phyloP scores from a whole-genome alignment of 352 stramenopile genomes.

The Hyaloperonospora brassicae region DNA sequence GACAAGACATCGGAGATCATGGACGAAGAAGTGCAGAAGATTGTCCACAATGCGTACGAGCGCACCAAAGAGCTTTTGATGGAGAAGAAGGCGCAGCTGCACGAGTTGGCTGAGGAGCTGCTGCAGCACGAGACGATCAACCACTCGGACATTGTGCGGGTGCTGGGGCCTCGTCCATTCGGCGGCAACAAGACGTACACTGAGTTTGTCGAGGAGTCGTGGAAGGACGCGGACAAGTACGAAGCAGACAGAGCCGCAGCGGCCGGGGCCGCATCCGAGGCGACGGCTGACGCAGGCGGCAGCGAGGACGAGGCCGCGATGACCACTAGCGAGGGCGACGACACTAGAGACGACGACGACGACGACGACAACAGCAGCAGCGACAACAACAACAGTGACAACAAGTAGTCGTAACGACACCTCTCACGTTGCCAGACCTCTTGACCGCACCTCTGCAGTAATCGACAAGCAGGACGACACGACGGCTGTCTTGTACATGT shows the following conservation, averaged over 20 bases:
- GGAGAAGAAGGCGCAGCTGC: constrained; percentile 91
- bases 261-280: constrained; percentile 20
- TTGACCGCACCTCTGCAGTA: constrained; percentile 22
- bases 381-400: constrained; percentile 4
- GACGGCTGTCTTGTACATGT: constrained; percentile 21
- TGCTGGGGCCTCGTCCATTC: constrained; percentile 93
- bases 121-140: constrained; percentile 99
- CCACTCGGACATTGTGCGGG: constrained; percentile 94
- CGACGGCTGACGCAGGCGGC: constrained; percentile 8
- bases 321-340: constrained; percentile 8
- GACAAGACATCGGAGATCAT: constrained; percentile 97
- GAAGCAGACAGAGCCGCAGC: constrained; percentile 55
- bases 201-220: constrained; percentile 90
- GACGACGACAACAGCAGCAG: neutral
- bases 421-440: constrained; percentile 4
- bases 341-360: constrained; percentile 7
- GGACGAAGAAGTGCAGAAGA: constrained; percentile 96
- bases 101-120: constrained; percentile 91
- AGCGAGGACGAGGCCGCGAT: constrained; percentile 3
- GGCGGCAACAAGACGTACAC: constrained; percentile 92
- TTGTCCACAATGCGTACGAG: constrained; percentile 96
- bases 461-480: constrained; percentile 12
- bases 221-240: constrained; percentile 78
- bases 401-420: constrained; percentile 22
- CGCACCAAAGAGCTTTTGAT: constrained; percentile 91